phyloP scores from a whole-genome alignment of 176 grass and related monocot species.

The Phyllostachys edulis region DNA sequence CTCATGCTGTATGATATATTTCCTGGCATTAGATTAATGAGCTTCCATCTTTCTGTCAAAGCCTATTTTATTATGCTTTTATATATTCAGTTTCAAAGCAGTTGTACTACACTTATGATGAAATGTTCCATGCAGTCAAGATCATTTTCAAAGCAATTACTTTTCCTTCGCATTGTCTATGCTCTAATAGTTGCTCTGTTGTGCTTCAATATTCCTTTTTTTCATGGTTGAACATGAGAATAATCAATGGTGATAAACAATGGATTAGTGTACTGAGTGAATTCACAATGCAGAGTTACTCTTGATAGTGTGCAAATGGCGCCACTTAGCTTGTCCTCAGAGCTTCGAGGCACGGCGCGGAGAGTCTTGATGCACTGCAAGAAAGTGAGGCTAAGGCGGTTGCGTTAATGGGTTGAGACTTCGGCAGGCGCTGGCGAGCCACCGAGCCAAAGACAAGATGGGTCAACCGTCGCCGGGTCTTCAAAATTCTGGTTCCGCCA shows the following conservation, averaged over 20 bases:
- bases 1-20: background rate
- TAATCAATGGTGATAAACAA: background rate
- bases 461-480: too few relatives aligned
- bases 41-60: background rate
- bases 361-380: too few relatives aligned
- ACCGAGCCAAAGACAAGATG: too few relatives aligned
- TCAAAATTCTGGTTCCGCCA: too few relatives aligned
- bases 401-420: too few relatives aligned
- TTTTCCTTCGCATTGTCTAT: background rate
- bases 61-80: background rate
- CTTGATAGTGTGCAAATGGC: background rate
- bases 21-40: background rate
- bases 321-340: slow-evolving; percentile 16
- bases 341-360: background rate
- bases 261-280: background rate
- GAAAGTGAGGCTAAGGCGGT: too few relatives aligned
- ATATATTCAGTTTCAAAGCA: slow-evolving; percentile 8
- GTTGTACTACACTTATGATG: background rate
- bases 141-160: background rate
- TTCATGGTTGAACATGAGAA: slow-evolving; percentile 2
- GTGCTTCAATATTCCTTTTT: background rate
- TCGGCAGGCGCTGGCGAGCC: too few relatives aligned
- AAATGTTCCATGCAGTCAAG: background rate
- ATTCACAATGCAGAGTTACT: background rate
- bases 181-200: background rate